A percentile compares a stretch with the other conserved stretches of the same genome.
Evolutionary conservation across 345 rosid species (phyloP).

Genomic region (Nasturtium officinale): DNA sequence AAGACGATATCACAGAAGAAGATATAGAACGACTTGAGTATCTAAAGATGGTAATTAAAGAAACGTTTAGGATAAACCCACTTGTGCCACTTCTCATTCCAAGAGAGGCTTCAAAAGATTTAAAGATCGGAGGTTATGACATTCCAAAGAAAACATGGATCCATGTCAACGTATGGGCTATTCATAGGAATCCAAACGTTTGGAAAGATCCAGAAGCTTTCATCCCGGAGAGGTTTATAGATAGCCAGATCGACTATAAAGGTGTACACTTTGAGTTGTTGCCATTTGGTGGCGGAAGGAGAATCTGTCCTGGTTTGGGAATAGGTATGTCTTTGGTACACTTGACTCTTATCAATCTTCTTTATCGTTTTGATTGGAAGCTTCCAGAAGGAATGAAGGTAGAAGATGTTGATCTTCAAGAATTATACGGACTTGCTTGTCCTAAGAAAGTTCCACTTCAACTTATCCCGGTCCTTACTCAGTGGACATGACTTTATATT

Average conservation of each 20-base stretch:
- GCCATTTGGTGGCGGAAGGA: slow-evolving; percentile 64
- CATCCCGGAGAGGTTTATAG: slow-evolving; percentile 38
- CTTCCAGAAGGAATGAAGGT: slow-evolving; percentile 45
- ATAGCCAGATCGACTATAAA: slow-evolving; percentile 43
- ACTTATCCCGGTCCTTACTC: not conserved
- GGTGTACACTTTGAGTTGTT: slow-evolving; percentile 56
- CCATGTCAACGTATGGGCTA: slow-evolving; percentile 18
- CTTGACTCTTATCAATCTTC: slow-evolving; percentile 49
- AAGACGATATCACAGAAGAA: slow-evolving; percentile 24
- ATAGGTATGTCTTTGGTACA: slow-evolving; percentile 44
- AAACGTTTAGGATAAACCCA: slow-evolving; percentile 20
- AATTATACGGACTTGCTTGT: slow-evolving; percentile 46
- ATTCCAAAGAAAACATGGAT: slow-evolving; percentile 22
- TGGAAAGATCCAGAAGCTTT: slow-evolving; percentile 35
- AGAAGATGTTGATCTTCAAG: slow-evolving; percentile 53
- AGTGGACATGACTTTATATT: slow-evolving; percentile 20
- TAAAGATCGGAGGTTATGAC: slow-evolving; percentile 18
- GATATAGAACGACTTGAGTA: slow-evolving; percentile 32
- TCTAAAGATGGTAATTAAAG: slow-evolving; percentile 29
- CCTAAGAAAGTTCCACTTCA: slow-evolving; percentile 53
- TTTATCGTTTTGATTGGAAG: slow-evolving; percentile 51
- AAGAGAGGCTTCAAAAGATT: slow-evolving; percentile 25
- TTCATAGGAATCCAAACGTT: slow-evolving; percentile 14
- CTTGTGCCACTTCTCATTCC: slow-evolving; percentile 29
- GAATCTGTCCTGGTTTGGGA: slow-evolving; percentile 60